Evolutionary conservation across 768 basidiomycete species (phyloP), one percentile per base, ranked within the genome.

Genomic region (Daedaleopsis nitida): DNA sequence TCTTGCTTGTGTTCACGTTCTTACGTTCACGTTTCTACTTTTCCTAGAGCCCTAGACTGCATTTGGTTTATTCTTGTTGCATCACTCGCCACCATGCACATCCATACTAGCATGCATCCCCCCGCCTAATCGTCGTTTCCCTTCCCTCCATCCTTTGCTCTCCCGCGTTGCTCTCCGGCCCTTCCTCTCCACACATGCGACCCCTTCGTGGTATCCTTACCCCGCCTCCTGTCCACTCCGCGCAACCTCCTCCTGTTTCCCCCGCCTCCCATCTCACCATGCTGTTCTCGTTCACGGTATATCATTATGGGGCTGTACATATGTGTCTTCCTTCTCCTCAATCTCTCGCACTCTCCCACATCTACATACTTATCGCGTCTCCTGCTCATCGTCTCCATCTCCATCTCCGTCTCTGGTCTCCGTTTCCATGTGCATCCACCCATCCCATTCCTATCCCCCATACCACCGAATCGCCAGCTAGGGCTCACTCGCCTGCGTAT

Each of bases 21-120:
- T 49, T 21, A 17, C 51, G 32, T 52, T 39, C 21, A 19, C 23
- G 21, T n/a, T 50, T 32, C 27, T 7, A 32, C 27, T 42, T 8
- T 24, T 45, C 50, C 32, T 62, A 62, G 60, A 62, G 10, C 60
- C 37, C 49, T 62, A 62, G 60, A 62, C 55, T 43, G 59, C 59
- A 60, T 48, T 42, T 57, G 50, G 54, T 61, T 45, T 37, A 21
- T 45, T 34, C 43, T 39, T 35, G 23, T 39, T 14, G 34, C 44
- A 23, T 34, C 34, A n/a, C 44, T 21, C 39, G 13, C 21, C 51
- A 14, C 27, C 42, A 34, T 45, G 45, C 38, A 27, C 44, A 55
- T 49, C 19, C 60, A 32, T 54, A 57, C 50, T 23, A 49, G 19
- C 50, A 57, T 52, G 60, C 56, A 50, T 43, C 27, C 27, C 55